A percentile compares a stretch with the other conserved stretches of the same genome.
Conservation (phyloP, 257 asterid genomes). For the Cruciata laevipes region DNA sequence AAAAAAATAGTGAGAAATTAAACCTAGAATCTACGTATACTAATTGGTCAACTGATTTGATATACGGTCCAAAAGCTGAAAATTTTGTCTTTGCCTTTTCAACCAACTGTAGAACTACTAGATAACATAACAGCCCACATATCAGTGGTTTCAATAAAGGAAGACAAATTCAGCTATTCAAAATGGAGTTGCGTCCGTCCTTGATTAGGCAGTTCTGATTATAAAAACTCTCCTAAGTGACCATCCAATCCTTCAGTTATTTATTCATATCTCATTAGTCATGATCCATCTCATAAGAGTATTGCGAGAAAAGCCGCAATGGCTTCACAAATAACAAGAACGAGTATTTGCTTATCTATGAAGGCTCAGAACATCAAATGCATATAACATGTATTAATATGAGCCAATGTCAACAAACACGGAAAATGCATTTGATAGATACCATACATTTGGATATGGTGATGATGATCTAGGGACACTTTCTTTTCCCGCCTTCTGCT, state of each 20-base stretch:
- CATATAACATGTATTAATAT: background rate
- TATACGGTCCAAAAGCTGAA: background rate
- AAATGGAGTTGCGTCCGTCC: background rate
- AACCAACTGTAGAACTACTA: background rate
- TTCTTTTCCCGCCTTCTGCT: slow-evolving; percentile 23
- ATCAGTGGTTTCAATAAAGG: background rate
- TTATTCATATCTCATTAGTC: background rate
- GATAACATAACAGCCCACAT: background rate
- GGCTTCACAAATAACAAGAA: background rate
- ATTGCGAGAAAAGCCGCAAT: background rate
- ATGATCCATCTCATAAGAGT: background rate
- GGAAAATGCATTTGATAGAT: slow-evolving; percentile 11
- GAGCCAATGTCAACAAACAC: background rate
- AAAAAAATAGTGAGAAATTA: background rate
- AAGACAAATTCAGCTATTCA: background rate
- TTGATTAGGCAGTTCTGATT: background rate
- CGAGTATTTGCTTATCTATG: background rate
- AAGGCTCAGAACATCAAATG: background rate
- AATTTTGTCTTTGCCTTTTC: background rate
- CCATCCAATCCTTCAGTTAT: background rate
- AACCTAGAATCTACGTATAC: no score
- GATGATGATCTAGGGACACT: slow-evolving; percentile 44
- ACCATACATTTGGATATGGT: slow-evolving; percentile 72
- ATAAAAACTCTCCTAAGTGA: background rate
- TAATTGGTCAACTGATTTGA: no score